Evolutionary conservation across 78 protist genomes (phyloP).

Genomic region (Dictyostelium firmibasis): DNA sequence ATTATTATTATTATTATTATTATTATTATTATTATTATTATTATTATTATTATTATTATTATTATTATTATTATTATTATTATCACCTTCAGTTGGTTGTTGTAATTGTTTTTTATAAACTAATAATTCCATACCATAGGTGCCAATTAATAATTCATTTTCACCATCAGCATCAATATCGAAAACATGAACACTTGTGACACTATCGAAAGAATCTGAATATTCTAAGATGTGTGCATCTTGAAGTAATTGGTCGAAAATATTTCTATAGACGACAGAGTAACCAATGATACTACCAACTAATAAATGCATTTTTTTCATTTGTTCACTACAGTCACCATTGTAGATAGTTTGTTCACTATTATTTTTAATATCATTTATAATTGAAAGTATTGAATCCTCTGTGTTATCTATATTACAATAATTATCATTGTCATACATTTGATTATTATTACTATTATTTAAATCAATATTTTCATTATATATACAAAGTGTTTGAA

Average conservation of each 20-base stretch:
- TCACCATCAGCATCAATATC: conserved; percentile 75
- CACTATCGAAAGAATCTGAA: conserved; percentile 66
- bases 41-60: neutral
- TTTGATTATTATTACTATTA: neutral
- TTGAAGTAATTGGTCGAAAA: neutral
- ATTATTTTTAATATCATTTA: neutral
- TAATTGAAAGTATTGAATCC: neutral
- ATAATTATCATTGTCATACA: neutral
- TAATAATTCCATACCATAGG: conserved; percentile 55
- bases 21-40: no score
- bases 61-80: neutral
- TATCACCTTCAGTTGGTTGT: no score
- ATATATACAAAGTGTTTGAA: conserved; percentile 36
- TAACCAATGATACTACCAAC: conserved; percentile 71
- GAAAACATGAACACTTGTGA: conserved; percentile 41
- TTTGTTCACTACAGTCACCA: neutral
- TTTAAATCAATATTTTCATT: neutral
- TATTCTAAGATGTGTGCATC: conserved; percentile 11
- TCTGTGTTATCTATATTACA: neutral
- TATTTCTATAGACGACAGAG: conserved; percentile 31
- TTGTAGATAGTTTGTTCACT: neutral
- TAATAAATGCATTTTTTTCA: conserved; percentile 13
- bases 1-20: no score
- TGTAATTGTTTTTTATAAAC: conserved; percentile 31
- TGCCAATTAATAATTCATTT: conserved; percentile 67